Base-by-base conservation (phyloP, 2,329 filamentous ascomycete genomes). In the Neoascochyta sp. region DNA sequence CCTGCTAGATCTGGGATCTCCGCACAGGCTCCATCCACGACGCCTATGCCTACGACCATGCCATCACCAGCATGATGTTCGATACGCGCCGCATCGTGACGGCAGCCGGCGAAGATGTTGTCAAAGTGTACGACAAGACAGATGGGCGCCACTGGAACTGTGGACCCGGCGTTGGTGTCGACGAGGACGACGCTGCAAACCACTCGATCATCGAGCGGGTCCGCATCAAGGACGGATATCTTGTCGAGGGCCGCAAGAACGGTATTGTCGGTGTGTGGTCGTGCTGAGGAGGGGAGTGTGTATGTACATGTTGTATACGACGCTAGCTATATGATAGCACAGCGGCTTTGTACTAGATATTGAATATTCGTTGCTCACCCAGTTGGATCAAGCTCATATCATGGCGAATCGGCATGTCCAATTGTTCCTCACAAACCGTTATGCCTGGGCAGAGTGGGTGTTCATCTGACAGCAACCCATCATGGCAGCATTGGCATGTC, bases 51-150 rank as follows among this genome's bases (percentile, higher is more conserved):
- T 98, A 96, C 66, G 89, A 96, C 56, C 75, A 86, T 53, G 80
- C 89, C 0, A 78, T 98, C 34, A 94, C 88, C 17, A 86, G 83
- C 70, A 95, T 96, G 88, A 94, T 93, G 82, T 98, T 98, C 60
- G 92, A 98, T 64, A 69, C 78, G 9, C 81, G 89, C 29, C 80
- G 89, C 28, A 98, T 98, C 47, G 88, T 92, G 18, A 79, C 84
- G 29, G 90, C 92, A 3, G 88, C 88, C 0, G 86, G 89, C 22
- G 92, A 96, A 63, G 81, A 88, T 53, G 87, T 96, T 14, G 89
- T 92, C 50, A 98, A 98, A 68, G 84, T 98, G 37, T 98, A 96
- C 67, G 92, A 98, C 68, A 96, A 96, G 73, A 82, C 87, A 3
- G 92, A 98, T 59, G 88, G 88, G 22, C 74, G 86, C 39, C 92